Conservation (phyloP, 257 asterid species). For the Rauvolfia tetraphylla region DNA sequence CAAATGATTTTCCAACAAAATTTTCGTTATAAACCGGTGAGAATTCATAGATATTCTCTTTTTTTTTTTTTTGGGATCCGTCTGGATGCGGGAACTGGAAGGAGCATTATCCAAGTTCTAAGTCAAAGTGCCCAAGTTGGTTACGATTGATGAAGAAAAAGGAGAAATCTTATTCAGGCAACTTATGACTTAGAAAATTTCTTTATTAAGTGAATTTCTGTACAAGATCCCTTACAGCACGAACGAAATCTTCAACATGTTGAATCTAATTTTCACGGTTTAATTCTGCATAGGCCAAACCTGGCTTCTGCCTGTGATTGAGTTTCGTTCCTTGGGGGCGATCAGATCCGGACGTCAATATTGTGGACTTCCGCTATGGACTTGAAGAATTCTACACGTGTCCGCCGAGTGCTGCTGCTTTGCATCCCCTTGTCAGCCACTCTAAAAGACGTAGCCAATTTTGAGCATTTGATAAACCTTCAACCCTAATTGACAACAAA, state of each 20-base stretch:
- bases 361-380: neutral
- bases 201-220: conserved; percentile 24
- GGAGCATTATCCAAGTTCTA: too few relatives aligned
- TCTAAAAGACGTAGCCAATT: neutral
- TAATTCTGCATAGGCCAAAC: conserved; percentile 10
- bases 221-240: conserved; percentile 29
- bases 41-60: too few relatives aligned
- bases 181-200: too few relatives aligned
- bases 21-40: neutral
- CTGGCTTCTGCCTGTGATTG: neutral
- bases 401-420: neutral
- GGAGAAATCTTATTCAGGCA: too few relatives aligned
- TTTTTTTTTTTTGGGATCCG: too few relatives aligned
- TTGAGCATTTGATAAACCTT: neutral
- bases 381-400: neutral
- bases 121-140: too few relatives aligned
- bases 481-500: neutral
- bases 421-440: neutral
- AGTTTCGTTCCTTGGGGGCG: neutral
- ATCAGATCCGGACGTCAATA: conserved; percentile 1
- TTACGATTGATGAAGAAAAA: too few relatives aligned
- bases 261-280: neutral
- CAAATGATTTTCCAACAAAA: neutral
- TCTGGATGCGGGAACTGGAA: too few relatives aligned
- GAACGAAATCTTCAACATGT: conserved; percentile 2